Percentiles rank a stretch among this genome's conserved stretches.
Conservation (phyloP, 495 filamentous ascomycete species). For the Daldinia loculata region DNA sequence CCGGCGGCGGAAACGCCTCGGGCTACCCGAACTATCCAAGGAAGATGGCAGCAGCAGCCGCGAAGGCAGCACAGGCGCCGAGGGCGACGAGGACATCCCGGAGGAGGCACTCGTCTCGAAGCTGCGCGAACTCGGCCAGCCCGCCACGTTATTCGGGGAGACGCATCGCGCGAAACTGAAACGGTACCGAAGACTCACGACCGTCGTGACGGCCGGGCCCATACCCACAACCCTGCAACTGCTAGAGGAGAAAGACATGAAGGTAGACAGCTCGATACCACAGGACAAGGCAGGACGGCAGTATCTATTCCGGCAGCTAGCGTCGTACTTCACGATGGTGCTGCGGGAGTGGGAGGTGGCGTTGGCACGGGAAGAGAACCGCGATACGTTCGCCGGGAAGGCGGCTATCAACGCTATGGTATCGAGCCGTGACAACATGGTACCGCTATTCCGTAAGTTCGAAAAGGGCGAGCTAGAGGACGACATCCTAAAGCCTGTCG, state of each 20-base stretch:
- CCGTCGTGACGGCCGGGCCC: slow-evolving; percentile 59
- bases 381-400: slow-evolving; percentile 78
- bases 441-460: slow-evolving; percentile 88
- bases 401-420: slow-evolving; percentile 80
- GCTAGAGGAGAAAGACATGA: slow-evolving; percentile 87
- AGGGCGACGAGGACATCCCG: slow-evolving; percentile 68
- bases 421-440: slow-evolving; percentile 84
- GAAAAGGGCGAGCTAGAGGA: slow-evolving; percentile 81
- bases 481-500: slow-evolving; percentile 79
- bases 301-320: slow-evolving; percentile 85
- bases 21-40: slow-evolving; percentile 75
- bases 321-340: slow-evolving; percentile 93
- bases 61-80: slow-evolving; percentile 23
- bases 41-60: slow-evolving; percentile 24
- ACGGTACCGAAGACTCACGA: slow-evolving; percentile 70
- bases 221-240: slow-evolving; percentile 75
- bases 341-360: slow-evolving; percentile 86
- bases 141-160: slow-evolving; percentile 83
- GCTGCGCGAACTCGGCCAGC: slow-evolving; percentile 76
- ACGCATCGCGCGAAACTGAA: slow-evolving; percentile 70
- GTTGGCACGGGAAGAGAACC: slow-evolving; percentile 68
- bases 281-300: slow-evolving; percentile 63
- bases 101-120: slow-evolving; percentile 74
- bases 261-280: slow-evolving; percentile 70
- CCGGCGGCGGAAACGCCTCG: slow-evolving; percentile 59